phyloP scores from a whole-genome alignment of 257 asterid genomes.

The Solanum bulbocastanum region DNA sequence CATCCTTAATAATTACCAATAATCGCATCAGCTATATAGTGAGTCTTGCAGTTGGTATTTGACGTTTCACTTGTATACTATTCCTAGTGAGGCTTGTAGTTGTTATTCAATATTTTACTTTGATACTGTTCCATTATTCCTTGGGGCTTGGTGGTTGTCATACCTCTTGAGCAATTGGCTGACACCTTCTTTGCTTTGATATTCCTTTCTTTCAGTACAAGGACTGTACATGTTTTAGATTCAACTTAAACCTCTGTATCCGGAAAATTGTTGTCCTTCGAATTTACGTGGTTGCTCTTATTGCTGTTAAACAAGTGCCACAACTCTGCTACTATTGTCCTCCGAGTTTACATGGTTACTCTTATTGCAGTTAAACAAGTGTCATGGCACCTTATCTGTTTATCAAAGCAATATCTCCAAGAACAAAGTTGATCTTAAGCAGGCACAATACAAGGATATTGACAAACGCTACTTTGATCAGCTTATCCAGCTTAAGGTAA shows the following conservation, averaged over 20 bases:
- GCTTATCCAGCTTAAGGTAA: constrained; percentile 90
- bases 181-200: not conserved
- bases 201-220: not conserved
- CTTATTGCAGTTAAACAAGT: constrained; percentile 62
- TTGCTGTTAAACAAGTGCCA: constrained; percentile 64
- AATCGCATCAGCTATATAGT: not conserved
- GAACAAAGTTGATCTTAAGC: constrained; percentile 76
- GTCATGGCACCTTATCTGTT: constrained; percentile 69
- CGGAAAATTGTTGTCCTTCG: not conserved
- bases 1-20: not conserved
- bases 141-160: not conserved
- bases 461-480: constrained; percentile 97
- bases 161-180: not conserved
- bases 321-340: constrained; percentile 26
- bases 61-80: not conserved
- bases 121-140: not conserved
- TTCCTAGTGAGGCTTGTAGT: not conserved
- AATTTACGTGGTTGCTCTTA: not conserved
- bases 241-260: not conserved
- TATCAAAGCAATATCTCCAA: constrained; percentile 72
- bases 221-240: not conserved
- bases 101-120: not conserved
- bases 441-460: constrained; percentile 87
- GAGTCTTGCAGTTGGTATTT: not conserved
- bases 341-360: not conserved